A percentile compares a stretch with the other conserved stretches of the same genome.
phyloP scores from a whole-genome alignment of 129 eudicot species.

The Apium graveolens region DNA sequence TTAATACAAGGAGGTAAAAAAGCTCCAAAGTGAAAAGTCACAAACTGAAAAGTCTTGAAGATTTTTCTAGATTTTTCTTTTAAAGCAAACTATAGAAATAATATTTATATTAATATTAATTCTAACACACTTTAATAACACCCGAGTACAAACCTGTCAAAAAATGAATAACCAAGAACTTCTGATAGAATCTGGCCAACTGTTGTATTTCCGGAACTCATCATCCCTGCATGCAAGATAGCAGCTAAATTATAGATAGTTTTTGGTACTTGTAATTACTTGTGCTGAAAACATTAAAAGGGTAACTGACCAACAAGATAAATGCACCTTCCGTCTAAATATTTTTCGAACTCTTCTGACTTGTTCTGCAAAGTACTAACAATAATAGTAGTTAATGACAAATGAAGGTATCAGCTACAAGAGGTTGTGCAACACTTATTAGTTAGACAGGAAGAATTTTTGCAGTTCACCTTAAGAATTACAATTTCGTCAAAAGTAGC shows the following conservation, averaged over 20 bases:
- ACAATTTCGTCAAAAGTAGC: slow-evolving; percentile 42
- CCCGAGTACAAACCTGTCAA: slow-evolving; percentile 87
- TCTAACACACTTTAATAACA: too few species aligned
- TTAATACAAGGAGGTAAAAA: too few species aligned
- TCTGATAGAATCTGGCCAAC: slow-evolving; percentile 73
- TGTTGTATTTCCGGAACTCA: slow-evolving; percentile 98
- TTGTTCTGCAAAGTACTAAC: too few species aligned
- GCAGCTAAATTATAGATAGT: slow-evolving; percentile 9
- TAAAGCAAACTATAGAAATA: too few species aligned
- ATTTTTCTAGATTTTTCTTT: too few species aligned
- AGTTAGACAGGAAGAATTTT: neutral
- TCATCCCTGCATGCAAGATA: slow-evolving; percentile 67
- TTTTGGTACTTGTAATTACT: neutral
- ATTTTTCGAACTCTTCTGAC: too few species aligned
- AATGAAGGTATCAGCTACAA: neutral
- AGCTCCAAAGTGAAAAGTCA: too few species aligned
- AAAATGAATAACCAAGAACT: slow-evolving; percentile 70
- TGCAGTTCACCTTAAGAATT: slow-evolving; percentile 45
- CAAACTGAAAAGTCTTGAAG: too few species aligned
- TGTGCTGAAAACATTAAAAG: neutral
- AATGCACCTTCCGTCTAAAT: slow-evolving; percentile 67
- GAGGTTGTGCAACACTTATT: neutral
- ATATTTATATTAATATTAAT: too few species aligned
- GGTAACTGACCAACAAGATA: slow-evolving; percentile 84
- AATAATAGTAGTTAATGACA: neutral